A percentile compares a stretch with the other conserved stretches of the same genome.
These are phyloP conservation scores for Oryza coarctata DNA, from an alignment of 176 grass and related monocot genomes.

Conservation along the genomic window DNA sequence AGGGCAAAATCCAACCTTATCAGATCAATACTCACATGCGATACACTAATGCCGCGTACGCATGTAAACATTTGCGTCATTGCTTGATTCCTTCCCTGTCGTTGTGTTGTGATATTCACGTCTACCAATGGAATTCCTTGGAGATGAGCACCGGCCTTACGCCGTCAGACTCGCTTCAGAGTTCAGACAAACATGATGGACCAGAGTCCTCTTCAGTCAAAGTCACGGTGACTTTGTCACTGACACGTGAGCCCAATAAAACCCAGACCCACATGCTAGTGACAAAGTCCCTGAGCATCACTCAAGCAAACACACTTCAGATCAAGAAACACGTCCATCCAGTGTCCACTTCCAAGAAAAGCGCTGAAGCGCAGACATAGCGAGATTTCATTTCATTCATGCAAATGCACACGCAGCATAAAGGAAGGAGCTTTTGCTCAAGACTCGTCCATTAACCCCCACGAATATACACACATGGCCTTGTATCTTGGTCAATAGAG, in stretches of 20 bases:
- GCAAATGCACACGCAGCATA: too few relatives aligned
- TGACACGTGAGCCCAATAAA: too few relatives aligned
- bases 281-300: too few relatives aligned
- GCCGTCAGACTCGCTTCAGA: background rate
- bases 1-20: conserved; percentile 23
- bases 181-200: background rate
- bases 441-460: conserved; percentile 5
- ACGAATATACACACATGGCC: conserved; percentile 27
- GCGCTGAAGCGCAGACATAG: too few relatives aligned
- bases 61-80: background rate
- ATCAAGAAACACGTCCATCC: too few relatives aligned
- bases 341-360: background rate
- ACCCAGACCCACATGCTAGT: too few relatives aligned
- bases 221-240: too few relatives aligned
- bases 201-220: too few relatives aligned
- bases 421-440: conserved; percentile 29
- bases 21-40: background rate
- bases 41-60: too few relatives aligned
- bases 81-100: background rate
- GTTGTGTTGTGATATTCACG: background rate
- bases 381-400: background rate
- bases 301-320: too few relatives aligned
- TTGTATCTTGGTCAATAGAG: background rate
- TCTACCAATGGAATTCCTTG: background rate
- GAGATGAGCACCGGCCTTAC: background rate